phyloP scores from a whole-genome alignment of 805 yeast species.

The Crinitomyces ghanaensis region DNA sequence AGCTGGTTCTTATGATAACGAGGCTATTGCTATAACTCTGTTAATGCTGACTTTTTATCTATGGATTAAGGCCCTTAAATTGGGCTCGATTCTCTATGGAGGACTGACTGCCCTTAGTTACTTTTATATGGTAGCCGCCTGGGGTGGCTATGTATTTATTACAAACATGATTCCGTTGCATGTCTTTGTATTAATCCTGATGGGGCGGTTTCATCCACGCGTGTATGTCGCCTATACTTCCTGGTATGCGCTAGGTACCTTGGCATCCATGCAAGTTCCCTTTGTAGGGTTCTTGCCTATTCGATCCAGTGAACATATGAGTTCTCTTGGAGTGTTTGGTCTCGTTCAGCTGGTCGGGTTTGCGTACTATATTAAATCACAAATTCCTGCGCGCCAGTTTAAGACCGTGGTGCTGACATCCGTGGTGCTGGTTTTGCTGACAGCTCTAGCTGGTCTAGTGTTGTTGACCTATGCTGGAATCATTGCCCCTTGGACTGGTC shows the following conservation, averaged over 20 bases:
- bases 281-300: conserved; percentile 96
- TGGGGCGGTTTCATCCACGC: conserved; percentile 86
- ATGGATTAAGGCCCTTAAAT: conserved; percentile 90
- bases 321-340: conserved; percentile 95
- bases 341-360: conserved; percentile 80
- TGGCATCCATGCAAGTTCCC: conserved; percentile 98
- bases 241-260: conserved; percentile 96
- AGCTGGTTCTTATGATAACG: conserved; percentile 98
- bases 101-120: conserved; percentile 76
- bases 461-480: conserved; percentile 79
- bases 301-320: conserved; percentile 96
- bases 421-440: conserved; percentile 38
- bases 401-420: conserved; percentile 39
- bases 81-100: conserved; percentile 80
- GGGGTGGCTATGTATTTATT: conserved; percentile 99
- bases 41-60: conserved; percentile 90
- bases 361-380: conserved; percentile 68
- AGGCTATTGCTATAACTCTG: conserved; percentile 94
- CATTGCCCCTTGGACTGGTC: conserved; percentile 99
- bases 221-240: conserved; percentile 87
- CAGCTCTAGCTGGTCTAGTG: conserved; percentile 64
- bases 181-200: conserved; percentile 74
- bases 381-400: conserved; percentile 64
- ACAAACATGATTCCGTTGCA: conserved; percentile 95
- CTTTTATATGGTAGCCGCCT: conserved; percentile 98